Conservation (phyloP, 2,329 filamentous ascomycete genomes). For the Clathrospora elynae region DNA sequence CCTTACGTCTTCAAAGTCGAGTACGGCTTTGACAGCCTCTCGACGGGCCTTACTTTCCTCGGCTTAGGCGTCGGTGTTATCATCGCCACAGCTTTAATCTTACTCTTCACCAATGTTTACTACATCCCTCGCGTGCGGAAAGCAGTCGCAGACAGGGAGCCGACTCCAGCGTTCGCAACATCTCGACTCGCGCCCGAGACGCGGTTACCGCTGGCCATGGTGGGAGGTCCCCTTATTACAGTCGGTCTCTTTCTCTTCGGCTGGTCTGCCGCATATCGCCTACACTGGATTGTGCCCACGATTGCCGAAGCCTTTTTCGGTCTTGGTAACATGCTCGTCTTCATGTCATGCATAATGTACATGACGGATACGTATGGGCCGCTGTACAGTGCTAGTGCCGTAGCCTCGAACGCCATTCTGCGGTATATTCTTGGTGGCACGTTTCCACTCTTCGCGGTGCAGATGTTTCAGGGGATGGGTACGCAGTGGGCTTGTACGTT, state of each 20-base stretch:
- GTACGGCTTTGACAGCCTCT: constrained; percentile 18
- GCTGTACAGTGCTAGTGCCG: constrained; percentile 61
- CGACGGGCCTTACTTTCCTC: constrained; percentile 14
- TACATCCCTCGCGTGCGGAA: constrained; percentile 6
- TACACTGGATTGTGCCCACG: constrained; percentile 49
- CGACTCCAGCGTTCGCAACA: constrained; percentile 13
- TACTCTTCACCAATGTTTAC: constrained; percentile 8
- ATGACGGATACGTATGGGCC: constrained; percentile 53
- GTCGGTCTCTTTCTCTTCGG: constrained; percentile 48
- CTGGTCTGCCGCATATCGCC: constrained; percentile 43
- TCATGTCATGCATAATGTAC: constrained; percentile 18
- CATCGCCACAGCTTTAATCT: constrained; percentile 3
- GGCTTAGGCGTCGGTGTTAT: constrained; percentile 11
- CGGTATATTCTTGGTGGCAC: constrained; percentile 61
- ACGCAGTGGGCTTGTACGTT: constrained; percentile 18
- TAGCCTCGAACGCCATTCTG: constrained; percentile 64
- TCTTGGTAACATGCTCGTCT: constrained; percentile 9
- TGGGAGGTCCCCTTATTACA: constrained; percentile 43
- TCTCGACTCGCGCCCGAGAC: constrained; percentile 35
- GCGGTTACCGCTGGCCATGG: constrained; percentile 42
- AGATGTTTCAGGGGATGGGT: constrained; percentile 37
- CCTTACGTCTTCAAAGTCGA: constrained; percentile 26
- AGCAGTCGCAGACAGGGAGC: constrained; percentile 2
- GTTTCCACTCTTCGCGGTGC: constrained; percentile 66
- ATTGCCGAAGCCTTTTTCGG: constrained; percentile 32